Percentiles rank a stretch among this genome's conserved stretches.
phyloP scores from a whole-genome alignment of 257 asterid genomes.

The Nicotiana otophora region DNA sequence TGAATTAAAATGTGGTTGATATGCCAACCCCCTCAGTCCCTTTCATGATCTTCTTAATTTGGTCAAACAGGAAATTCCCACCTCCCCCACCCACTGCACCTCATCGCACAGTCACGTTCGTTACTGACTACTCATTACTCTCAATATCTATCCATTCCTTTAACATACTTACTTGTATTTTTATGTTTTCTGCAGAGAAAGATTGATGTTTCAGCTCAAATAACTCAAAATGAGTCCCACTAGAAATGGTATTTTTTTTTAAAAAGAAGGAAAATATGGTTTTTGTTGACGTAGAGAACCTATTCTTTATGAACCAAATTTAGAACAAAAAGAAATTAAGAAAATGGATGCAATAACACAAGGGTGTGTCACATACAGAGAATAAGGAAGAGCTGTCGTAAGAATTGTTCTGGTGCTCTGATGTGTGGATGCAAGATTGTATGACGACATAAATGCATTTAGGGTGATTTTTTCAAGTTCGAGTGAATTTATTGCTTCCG shows the following conservation, averaged over 20 bases:
- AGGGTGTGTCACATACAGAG: not conserved
- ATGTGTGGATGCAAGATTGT: not conserved
- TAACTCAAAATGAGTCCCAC: not conserved
- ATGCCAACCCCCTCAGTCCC: not conserved
- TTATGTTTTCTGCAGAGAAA: not conserved
- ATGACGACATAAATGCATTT: not conserved
- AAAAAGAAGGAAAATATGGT: not conserved
- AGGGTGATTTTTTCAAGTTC: not conserved
- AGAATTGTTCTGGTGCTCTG: not conserved
- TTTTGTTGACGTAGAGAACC: not conserved
- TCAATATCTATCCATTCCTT: not conserved
- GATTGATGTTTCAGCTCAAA: not conserved
- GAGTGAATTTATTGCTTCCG: not conserved
- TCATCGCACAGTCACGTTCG: not conserved
- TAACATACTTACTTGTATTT: not conserved
- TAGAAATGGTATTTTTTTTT: not conserved
- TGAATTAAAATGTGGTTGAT: not conserved
- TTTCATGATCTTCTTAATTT: not conserved
- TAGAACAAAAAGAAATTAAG: not conserved
- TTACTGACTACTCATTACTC: conserved; percentile 5
- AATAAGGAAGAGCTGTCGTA: not conserved
- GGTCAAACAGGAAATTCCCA: not conserved
- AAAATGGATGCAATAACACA: not conserved
- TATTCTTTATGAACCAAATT: not conserved
- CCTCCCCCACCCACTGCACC: not conserved